phyloP scores from a whole-genome alignment of 768 basidiomycete genomes.

The Tylopilus felleus region DNA sequence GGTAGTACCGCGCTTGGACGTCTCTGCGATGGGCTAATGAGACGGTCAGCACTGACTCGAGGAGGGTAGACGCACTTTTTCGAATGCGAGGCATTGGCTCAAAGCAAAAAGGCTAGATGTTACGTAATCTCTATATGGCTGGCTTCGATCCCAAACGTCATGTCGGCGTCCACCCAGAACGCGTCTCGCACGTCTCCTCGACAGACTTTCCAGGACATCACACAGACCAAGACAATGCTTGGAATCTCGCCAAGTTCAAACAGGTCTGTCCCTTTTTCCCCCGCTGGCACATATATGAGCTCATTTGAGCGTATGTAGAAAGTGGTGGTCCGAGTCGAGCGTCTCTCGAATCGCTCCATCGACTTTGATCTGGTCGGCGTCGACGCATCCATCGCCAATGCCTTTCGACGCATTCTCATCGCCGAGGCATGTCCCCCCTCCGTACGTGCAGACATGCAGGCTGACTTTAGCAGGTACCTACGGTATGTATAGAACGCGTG shows the following conservation, averaged over 20 bases:
- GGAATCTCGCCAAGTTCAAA: conserved; percentile 74
- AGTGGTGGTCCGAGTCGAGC: conserved; percentile 68
- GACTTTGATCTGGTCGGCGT: conserved; percentile 96
- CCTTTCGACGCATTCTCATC: conserved; percentile 86
- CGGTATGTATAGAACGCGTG: conserved; percentile 84
- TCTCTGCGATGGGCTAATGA: conserved; percentile 49
- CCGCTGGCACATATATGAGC: background rate
- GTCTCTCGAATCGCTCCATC: conserved; percentile 77
- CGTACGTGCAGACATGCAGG: background rate
- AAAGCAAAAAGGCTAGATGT: background rate
- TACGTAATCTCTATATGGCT: conserved; percentile 20
- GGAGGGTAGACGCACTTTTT: conserved; percentile 45
- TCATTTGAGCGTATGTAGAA: conserved; percentile 47
- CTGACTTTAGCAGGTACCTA: conserved; percentile 64
- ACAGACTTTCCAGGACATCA: conserved; percentile 91
- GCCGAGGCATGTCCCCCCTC: conserved; percentile 66
- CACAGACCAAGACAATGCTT: conserved; percentile 80
- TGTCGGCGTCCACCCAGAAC: conserved; percentile 67
- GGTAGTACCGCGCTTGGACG: conserved; percentile 75
- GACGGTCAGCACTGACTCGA: background rate
- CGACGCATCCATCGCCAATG: conserved; percentile 95
- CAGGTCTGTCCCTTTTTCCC: conserved; percentile 48
- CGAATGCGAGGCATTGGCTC: conserved; percentile 58
- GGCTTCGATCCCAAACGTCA: conserved; percentile 46
- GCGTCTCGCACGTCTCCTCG: conserved; percentile 76